A percentile compares a stretch with the other conserved stretches of the same genome.
These are phyloP conservation scores for Xylaria sp. DNA, from an alignment of 2,329 filamentous ascomycete species.

Conservation along the genomic window DNA sequence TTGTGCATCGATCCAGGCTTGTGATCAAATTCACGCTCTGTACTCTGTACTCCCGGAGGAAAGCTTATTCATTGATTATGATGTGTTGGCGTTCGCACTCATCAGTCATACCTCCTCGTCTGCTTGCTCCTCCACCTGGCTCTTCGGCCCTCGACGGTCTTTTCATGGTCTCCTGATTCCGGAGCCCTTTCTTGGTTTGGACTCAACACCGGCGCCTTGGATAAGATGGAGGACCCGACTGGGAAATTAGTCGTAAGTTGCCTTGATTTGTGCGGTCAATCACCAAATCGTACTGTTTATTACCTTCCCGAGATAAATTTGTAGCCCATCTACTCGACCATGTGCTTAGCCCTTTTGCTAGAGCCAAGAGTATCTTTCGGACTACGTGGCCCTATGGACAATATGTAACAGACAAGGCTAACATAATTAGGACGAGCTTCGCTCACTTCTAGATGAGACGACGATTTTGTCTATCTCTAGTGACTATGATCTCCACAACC, in stretches of 20 bases:
- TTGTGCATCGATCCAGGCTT: constrained; percentile 4
- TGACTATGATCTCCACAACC: constrained; percentile 74
- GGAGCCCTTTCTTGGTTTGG: not conserved
- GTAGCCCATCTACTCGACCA: not conserved
- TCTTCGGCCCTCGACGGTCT: constrained; percentile 28
- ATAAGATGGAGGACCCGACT: constrained; percentile 40
- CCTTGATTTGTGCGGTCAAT: not conserved
- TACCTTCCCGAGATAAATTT: not conserved
- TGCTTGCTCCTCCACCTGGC: constrained; percentile 15
- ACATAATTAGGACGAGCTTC: constrained; percentile 71
- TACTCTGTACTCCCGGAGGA: not conserved
- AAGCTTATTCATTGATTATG: not conserved
- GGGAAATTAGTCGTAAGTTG: constrained; percentile 40
- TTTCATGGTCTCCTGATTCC: constrained; percentile 3
- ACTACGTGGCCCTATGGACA: not conserved
- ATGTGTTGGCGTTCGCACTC: constrained; percentile 31
- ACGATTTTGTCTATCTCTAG: constrained; percentile 79
- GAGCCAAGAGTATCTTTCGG: not conserved
- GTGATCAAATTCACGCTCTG: not conserved
- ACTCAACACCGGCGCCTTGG: not conserved
- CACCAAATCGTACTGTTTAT: not conserved
- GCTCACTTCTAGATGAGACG: constrained; percentile 79
- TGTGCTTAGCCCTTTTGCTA: not conserved
- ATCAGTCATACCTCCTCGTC: constrained; percentile 12
- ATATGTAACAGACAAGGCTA: constrained; percentile 2